Conservation (phyloP, 1,284 basidiomycete genomes). For the Heimioporus punctisporus region DNA sequence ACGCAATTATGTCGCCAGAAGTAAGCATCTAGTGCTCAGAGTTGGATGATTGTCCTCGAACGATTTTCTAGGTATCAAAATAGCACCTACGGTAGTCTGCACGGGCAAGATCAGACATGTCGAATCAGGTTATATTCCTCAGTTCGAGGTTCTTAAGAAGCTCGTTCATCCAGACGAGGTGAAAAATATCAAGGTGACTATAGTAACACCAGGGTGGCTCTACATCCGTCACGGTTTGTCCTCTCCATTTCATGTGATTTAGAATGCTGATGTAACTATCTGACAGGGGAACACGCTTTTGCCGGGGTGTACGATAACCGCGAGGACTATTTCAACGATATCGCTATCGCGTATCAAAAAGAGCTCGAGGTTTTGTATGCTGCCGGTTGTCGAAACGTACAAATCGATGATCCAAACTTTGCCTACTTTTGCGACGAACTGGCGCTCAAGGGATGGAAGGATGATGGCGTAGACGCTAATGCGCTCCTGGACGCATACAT, state of each 20-base stretch:
- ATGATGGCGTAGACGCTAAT: conserved; percentile 61
- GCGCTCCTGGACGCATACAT: conserved; percentile 72
- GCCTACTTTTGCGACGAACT: conserved; percentile 66
- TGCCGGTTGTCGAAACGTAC: conserved; percentile 73
- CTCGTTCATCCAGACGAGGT: conserved; percentile 61
- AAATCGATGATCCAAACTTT: conserved; percentile 77
- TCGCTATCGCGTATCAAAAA: conserved; percentile 68
- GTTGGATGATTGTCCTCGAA: conserved; percentile 24
- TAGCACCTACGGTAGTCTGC: conserved; percentile 51
- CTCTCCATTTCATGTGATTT: background rate
- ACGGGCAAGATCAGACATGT: conserved; percentile 63
- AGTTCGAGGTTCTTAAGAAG: conserved; percentile 60
- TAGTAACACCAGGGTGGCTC: conserved; percentile 79
- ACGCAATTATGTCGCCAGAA: conserved; percentile 55
- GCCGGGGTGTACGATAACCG: conserved; percentile 16
- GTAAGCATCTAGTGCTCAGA: conserved; percentile 35
- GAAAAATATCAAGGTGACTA: conserved; percentile 69
- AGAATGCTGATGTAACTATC: background rate
- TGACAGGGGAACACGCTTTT: conserved; percentile 24
- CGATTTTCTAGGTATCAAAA: conserved; percentile 45
- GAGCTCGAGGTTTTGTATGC: conserved; percentile 77
- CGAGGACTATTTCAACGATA: conserved; percentile 76
- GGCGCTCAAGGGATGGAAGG: conserved; percentile 66
- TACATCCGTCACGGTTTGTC: conserved; percentile 65
- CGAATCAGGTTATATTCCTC: conserved; percentile 61